phyloP scores from a whole-genome alignment of 2,329 filamentous ascomycete genomes.

The Ophiobolus disseminans region DNA sequence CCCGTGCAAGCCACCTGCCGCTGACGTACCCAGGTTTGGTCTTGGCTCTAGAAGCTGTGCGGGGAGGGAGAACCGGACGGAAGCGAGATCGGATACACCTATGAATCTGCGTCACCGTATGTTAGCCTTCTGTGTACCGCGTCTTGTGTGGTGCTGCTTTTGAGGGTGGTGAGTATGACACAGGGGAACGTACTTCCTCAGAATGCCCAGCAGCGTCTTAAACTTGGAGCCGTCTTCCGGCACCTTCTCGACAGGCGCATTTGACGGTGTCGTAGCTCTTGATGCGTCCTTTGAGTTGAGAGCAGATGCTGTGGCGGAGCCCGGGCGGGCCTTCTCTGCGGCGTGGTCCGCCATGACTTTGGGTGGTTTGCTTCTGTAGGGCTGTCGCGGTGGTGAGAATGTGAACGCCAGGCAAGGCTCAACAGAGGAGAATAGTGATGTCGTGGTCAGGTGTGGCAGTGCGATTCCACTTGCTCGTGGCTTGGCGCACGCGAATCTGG shows the following conservation, averaged over 20 bases:
- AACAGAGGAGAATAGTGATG: constrained; percentile 17
- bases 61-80: constrained; percentile 93
- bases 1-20: background rate
- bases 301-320: constrained; percentile 38
- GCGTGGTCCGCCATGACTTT: constrained; percentile 41
- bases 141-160: no score
- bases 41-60: constrained; percentile 95
- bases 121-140: constrained; percentile 16
- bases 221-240: constrained; percentile 86
- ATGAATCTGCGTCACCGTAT: constrained; percentile 73
- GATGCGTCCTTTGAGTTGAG: constrained; percentile 45
- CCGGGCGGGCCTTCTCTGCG: constrained; percentile 33
- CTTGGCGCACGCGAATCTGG: constrained; percentile 1
- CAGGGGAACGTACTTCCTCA: constrained; percentile 72
- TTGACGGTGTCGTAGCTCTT: constrained; percentile 44
- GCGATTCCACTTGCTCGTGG: constrained; percentile 7
- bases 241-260: constrained; percentile 58
- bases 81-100: constrained; percentile 92
- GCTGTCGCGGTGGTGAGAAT: constrained; percentile 7
- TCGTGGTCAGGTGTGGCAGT: constrained; percentile 10
- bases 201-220: constrained; percentile 83
- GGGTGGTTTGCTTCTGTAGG: constrained; percentile 4
- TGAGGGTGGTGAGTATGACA: constrained; percentile 44
- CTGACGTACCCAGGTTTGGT: constrained; percentile 77
- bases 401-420: constrained; percentile 22